These are phyloP conservation scores for Dichomitus squalens DNA, from an alignment of 1,284 basidiomycete genomes.

Conservation along the genomic window DNA sequence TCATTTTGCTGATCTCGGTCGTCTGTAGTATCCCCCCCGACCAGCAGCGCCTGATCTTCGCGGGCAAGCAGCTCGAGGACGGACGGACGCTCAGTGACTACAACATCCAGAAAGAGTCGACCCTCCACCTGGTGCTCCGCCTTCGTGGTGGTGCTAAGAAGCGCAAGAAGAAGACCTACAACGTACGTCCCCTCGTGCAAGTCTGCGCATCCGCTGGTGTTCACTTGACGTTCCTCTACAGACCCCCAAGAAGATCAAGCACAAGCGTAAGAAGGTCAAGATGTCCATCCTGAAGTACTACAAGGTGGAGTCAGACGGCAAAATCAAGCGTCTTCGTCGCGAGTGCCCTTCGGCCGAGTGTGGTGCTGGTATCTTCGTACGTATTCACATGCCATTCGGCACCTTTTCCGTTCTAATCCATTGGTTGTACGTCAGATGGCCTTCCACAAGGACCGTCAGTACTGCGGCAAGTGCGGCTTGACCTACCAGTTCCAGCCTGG, in stretches of 20 bases:
- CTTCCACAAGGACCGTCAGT: conserved; percentile 94
- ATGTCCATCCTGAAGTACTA: conserved; percentile 99
- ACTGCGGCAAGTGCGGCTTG: conserved; percentile 93
- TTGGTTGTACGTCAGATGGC: conserved; percentile 65
- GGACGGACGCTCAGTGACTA: conserved; percentile 90
- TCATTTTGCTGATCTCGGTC: conserved; percentile 1
- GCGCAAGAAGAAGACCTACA: conserved; percentile 99
- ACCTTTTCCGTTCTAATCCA: neutral
- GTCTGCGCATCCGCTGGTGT: neutral
- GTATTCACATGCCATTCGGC: conserved; percentile 31
- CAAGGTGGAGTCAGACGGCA: conserved; percentile 98
- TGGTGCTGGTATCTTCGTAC: conserved; percentile 93
- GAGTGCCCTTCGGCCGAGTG: conserved; percentile 93
- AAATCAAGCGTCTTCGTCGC: conserved; percentile 98
- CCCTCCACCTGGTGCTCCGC: conserved; percentile 94
- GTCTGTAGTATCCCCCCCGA: conserved; percentile 82
- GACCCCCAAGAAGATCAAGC: conserved; percentile 99
- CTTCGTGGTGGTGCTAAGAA: conserved; percentile 98
- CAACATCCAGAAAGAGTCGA: conserved; percentile 96
- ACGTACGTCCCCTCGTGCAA: conserved; percentile 45
- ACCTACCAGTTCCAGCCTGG: conserved; percentile 89
- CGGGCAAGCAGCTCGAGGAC: conserved; percentile 97
- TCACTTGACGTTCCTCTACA: conserved; percentile 34
- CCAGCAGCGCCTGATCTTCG: conserved; percentile 98
- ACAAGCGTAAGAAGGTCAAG: conserved; percentile 99